Conservation (phyloP, 2,329 filamentous ascomycete genomes). For the Lomentospora prolificans region DNA sequence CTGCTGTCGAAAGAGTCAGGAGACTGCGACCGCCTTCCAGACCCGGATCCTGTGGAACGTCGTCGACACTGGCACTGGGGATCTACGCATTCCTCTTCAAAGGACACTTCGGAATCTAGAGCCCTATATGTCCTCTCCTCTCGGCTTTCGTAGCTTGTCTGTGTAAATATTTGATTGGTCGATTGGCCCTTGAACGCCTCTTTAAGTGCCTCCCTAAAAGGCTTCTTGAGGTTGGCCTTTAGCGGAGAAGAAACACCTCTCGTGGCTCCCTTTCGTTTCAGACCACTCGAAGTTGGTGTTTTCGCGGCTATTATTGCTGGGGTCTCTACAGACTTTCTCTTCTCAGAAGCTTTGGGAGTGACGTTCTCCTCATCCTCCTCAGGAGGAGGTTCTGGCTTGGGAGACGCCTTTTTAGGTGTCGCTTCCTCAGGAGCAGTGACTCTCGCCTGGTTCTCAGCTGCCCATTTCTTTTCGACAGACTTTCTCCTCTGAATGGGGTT, state of each 20-base stretch:
- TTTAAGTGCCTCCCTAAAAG: constrained; percentile 47
- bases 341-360: constrained; percentile 10
- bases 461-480: constrained; percentile 23
- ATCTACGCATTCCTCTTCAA: constrained; percentile 15
- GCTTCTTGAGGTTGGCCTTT: constrained; percentile 36
- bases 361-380: background rate
- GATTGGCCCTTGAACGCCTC: constrained; percentile 57
- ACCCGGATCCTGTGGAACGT: background rate
- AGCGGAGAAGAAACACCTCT: constrained; percentile 37
- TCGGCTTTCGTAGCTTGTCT: constrained; percentile 38
- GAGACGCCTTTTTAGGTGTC: background rate
- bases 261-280: constrained; percentile 48
- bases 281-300: constrained; percentile 25
- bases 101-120: constrained; percentile 13
- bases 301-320: constrained; percentile 15
- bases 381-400: background rate
- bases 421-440: background rate
- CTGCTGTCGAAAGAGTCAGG: constrained; percentile 10
- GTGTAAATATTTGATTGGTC: constrained; percentile 31
- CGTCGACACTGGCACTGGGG: background rate
- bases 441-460: constrained; percentile 11
- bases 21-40: constrained; percentile 8
- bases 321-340: constrained; percentile 11
- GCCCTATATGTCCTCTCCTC: constrained; percentile 27
- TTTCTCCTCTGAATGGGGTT: constrained; percentile 18